These are phyloP conservation scores for Hydnum rufescens DNA, from an alignment of 768 basidiomycete genomes.

Conservation along the genomic window DNA sequence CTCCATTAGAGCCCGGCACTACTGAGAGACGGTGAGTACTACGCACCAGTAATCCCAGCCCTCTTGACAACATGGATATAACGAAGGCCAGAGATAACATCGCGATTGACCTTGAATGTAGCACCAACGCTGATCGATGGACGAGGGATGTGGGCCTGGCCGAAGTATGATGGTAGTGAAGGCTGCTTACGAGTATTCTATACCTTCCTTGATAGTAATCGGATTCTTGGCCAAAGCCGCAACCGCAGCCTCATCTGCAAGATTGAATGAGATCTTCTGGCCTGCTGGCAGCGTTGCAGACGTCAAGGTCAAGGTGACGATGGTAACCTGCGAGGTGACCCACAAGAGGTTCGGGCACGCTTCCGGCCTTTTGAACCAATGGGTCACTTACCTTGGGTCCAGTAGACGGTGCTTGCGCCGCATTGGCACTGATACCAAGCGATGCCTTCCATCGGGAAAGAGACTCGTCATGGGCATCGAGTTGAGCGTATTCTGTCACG, in stretches of 20 bases:
- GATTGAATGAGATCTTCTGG: slow-evolving; percentile 46
- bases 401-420: slow-evolving; percentile 17
- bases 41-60: slow-evolving; percentile 46
- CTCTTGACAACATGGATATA: slow-evolving; percentile 84
- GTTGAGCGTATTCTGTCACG: slow-evolving; percentile 61
- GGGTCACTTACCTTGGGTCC: slow-evolving; percentile 42
- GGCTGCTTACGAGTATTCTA: slow-evolving; percentile 62
- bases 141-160: too few relatives aligned
- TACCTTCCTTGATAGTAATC: slow-evolving; percentile 59
- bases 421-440: slow-evolving; percentile 45
- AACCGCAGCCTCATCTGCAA: slow-evolving; percentile 30
- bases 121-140: slow-evolving; percentile 45
- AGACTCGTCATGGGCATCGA: slow-evolving; percentile 84
- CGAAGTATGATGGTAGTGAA: neutral
- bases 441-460: slow-evolving; percentile 91
- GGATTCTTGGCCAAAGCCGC: slow-evolving; percentile 49
- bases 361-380: neutral
- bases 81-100: slow-evolving; percentile 68
- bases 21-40: neutral
- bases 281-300: slow-evolving; percentile 46
- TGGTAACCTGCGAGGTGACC: slow-evolving; percentile 31
- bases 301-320: slow-evolving; percentile 56
- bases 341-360: neutral
- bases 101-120: slow-evolving; percentile 72
- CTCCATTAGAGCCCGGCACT: neutral